A percentile compares a stretch with the other conserved stretches of the same genome.
Conservation (phyloP, 495 filamentous ascomycete species). For the Parathielavia appendiculata region DNA sequence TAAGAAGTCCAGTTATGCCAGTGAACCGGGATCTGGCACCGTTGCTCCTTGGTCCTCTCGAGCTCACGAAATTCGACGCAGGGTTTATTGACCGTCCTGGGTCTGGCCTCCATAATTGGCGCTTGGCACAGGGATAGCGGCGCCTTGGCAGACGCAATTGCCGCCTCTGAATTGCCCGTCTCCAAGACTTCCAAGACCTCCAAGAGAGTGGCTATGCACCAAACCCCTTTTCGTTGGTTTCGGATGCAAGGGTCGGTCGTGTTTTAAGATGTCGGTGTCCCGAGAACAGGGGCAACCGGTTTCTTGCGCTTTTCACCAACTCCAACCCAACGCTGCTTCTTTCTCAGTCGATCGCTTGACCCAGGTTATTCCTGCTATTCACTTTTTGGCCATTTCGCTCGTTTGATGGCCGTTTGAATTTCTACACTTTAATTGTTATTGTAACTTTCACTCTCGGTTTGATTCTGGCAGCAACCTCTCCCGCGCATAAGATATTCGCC, state of each 20-base stretch:
- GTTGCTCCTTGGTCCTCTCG: not conserved
- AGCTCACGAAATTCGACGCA: slow-evolving; percentile 8
- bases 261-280: slow-evolving; percentile 11
- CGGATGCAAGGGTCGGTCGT: slow-evolving; percentile 8
- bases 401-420: slow-evolving; percentile 29
- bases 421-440: not conserved
- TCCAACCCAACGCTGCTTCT: slow-evolving; percentile 3
- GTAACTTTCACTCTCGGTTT: not conserved
- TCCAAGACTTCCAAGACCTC: slow-evolving; percentile 18
- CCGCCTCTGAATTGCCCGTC: slow-evolving; percentile 1
- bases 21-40: too few species aligned
- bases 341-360: slow-evolving; percentile 22
- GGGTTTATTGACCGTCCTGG: not conserved
- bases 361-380: slow-evolving; percentile 8
- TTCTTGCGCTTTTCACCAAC: slow-evolving; percentile 4
- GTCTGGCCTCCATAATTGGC: slow-evolving; percentile 10
- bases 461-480: not conserved
- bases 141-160: slow-evolving; percentile 23
- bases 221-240: slow-evolving; percentile 16
- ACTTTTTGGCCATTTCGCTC: slow-evolving; percentile 23
- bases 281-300: not conserved
- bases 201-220: slow-evolving; percentile 26
- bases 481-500: not conserved
- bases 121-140: slow-evolving; percentile 9
- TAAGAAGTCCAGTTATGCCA: too few species aligned